phyloP scores from a whole-genome alignment of 768 basidiomycete species.

The Phlegmacium glaucopus region DNA sequence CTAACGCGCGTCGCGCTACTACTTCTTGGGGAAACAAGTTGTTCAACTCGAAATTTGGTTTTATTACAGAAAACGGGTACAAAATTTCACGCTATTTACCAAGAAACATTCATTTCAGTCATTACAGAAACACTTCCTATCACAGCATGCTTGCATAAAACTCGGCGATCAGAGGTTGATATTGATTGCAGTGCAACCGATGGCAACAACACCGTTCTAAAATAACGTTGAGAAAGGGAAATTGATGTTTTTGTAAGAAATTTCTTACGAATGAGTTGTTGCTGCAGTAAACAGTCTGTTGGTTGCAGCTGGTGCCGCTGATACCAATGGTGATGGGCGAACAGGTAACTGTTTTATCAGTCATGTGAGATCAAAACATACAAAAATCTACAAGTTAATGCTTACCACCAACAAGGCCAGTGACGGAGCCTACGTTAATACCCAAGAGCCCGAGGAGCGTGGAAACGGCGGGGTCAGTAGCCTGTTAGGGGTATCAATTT shows the following conservation, averaged over 20 bases:
- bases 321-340: constrained; percentile 26
- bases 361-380: constrained; percentile 1
- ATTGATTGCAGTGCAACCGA: constrained; percentile 28
- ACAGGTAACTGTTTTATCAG: constrained; percentile 21
- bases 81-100: too few species aligned
- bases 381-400: background rate
- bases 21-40: too few species aligned
- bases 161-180: constrained; percentile 20
- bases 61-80: too few species aligned
- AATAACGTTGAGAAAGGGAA: background rate
- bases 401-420: constrained; percentile 16
- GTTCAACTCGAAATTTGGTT: too few species aligned
- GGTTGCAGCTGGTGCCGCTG: constrained; percentile 19
- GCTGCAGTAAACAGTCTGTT: constrained; percentile 30
- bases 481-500: constrained; percentile 6
- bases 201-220: constrained; percentile 23
- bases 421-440: constrained; percentile 13
- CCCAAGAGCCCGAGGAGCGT: constrained; percentile 27
- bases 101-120: too few species aligned
- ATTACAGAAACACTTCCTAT: too few species aligned
- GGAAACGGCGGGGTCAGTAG: constrained; percentile 6
- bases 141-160: too few species aligned
- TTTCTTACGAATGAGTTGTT: constrained; percentile 22
- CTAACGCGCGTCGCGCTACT: too few species aligned
- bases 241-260: background rate